Percentiles rank a stretch among this genome's conserved stretches.
phyloP scores from a whole-genome alignment of 345 rosid genomes.

The Citrus hindsii region DNA sequence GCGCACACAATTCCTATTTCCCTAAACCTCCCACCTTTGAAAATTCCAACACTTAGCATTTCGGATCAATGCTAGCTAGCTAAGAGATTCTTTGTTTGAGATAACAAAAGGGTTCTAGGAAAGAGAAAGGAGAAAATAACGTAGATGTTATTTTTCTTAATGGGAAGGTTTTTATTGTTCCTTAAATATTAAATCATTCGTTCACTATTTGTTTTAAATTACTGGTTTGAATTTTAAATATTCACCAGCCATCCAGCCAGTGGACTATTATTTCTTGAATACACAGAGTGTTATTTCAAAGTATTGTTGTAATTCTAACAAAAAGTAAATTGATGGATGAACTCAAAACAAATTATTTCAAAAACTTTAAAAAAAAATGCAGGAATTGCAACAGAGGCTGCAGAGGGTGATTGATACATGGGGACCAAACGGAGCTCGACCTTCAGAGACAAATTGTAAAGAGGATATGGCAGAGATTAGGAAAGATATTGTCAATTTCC shows the following conservation, averaged over 20 bases:
- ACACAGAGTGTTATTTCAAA: neutral
- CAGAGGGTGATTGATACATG: conserved; percentile 37
- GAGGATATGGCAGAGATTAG: conserved; percentile 53
- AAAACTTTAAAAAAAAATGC: neutral
- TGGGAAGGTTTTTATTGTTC: no score
- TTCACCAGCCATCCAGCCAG: neutral
- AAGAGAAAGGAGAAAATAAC: neutral
- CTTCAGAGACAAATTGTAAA: conserved; percentile 39
- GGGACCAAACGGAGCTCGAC: conserved; percentile 40
- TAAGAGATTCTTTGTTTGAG: neutral
- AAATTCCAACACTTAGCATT: no score
- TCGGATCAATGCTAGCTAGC: neutral
- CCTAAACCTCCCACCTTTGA: no score
- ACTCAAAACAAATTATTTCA: neutral
- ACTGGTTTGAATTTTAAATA: neutral
- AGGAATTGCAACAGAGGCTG: conserved; percentile 68
- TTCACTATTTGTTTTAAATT: no score
- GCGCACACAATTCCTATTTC: no score
- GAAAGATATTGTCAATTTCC: conserved; percentile 76
- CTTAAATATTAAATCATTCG: no score
- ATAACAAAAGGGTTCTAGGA: neutral
- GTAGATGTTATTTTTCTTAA: no score
- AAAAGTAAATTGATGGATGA: neutral
- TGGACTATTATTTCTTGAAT: neutral
- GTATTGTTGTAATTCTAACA: neutral